Percentiles rank a stretch among this genome's conserved stretches.
phyloP scores from a whole-genome alignment of 1,284 basidiomycete genomes.

The Puccinia novopanici region DNA sequence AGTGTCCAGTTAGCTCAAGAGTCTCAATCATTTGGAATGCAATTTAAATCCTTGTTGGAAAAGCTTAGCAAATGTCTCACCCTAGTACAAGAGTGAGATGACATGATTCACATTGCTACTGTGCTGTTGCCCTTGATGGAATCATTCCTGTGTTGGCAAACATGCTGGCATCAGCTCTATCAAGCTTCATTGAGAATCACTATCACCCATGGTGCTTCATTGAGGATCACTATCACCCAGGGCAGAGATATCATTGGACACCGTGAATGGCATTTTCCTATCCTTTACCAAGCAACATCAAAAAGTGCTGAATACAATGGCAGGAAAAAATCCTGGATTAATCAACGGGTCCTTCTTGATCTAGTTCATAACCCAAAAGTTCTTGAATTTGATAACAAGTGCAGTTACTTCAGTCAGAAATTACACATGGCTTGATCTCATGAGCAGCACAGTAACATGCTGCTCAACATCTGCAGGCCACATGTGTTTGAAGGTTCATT shows the following conservation, averaged over 20 bases:
- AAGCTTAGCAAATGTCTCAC: constrained; percentile 80
- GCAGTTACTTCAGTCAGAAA: constrained; percentile 97
- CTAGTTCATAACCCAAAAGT: constrained; percentile 94
- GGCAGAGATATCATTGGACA: constrained; percentile 68
- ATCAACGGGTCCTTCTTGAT: constrained; percentile 98
- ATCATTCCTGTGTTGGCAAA: constrained; percentile 93
- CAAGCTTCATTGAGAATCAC: constrained; percentile 61
- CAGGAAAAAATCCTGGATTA: constrained; percentile 92
- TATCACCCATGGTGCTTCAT: too few species aligned
- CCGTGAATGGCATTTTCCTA: constrained; percentile 80
- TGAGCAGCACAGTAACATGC: constrained; percentile 79
- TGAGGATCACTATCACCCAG: constrained; percentile 64
- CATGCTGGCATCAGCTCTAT: constrained; percentile 66
- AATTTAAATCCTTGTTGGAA: constrained; percentile 81
- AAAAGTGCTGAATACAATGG: constrained; percentile 94
- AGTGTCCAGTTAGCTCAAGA: constrained; percentile 59
- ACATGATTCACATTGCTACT: constrained; percentile 83
- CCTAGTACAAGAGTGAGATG: constrained; percentile 75
- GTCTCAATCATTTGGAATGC: constrained; percentile 69
- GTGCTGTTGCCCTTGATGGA: constrained; percentile 89
- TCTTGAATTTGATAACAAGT: constrained; percentile 99
- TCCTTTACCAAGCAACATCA: constrained; percentile 91
- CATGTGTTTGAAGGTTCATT: constrained; percentile 99
- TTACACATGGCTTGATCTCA: constrained; percentile 74
- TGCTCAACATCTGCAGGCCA: constrained; percentile 87